A percentile compares a stretch with the other conserved stretches of the same genome.
These are phyloP conservation scores for Phytophthora multivora DNA, from an alignment of 352 stramenopile genomes.

Conservation along the genomic window DNA sequence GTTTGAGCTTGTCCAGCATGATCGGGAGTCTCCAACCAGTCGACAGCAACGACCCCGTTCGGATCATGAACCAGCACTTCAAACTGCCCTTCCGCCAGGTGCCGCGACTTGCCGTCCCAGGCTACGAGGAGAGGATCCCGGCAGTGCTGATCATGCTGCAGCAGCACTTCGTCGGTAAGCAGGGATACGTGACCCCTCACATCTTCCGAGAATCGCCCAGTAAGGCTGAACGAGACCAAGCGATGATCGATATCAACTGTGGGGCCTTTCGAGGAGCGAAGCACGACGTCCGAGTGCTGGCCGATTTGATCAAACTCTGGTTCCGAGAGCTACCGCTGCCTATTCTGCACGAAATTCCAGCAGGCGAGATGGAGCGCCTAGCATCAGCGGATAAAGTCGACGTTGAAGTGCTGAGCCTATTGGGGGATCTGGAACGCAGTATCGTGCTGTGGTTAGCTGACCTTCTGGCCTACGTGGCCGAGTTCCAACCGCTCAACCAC, in stretches of 20 bases:
- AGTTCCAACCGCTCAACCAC: conserved; percentile 77
- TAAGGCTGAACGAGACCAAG: conserved; percentile 83
- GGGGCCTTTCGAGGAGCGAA: conserved; percentile 66
- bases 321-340: conserved; percentile 87
- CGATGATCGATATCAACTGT: conserved; percentile 86
- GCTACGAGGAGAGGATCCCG: conserved; percentile 82
- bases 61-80: conserved; percentile 87
- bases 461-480: conserved; percentile 71
- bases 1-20: conserved; percentile 40
- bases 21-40: conserved; percentile 29
- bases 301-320: conserved; percentile 91
- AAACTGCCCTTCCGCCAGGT: conserved; percentile 77
- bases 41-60: conserved; percentile 40
- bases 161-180: conserved; percentile 74
- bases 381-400: conserved; percentile 47
- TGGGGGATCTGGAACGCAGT: conserved; percentile 55
- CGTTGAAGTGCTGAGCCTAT: conserved; percentile 50
- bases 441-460: conserved; percentile 88
- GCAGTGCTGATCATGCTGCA: conserved; percentile 89
- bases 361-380: conserved; percentile 65
- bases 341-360: conserved; percentile 81
- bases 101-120: conserved; percentile 58
- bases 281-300: conserved; percentile 83
- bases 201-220: conserved; percentile 91
- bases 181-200: conserved; percentile 68